A percentile compares a stretch with the other conserved stretches of the same genome.
Evolutionary conservation across 2,329 filamentous ascomycete species (phyloP).

Genomic region (Xylaria sp.): DNA sequence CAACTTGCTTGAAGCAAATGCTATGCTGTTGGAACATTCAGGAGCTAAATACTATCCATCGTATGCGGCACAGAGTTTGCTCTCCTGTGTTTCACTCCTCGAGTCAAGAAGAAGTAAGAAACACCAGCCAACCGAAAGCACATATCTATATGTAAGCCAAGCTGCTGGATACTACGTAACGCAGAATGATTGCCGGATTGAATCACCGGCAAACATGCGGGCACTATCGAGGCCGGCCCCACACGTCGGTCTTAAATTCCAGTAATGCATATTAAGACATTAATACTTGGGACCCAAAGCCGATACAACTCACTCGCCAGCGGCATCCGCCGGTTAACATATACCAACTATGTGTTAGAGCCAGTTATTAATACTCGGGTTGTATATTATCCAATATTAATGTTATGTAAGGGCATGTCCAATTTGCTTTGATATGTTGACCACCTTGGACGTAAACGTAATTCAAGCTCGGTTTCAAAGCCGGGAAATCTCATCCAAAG

Average conservation of each 20-base stretch:
- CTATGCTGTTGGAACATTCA: background rate
- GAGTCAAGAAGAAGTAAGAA: too few relatives aligned
- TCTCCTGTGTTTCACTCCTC: too few relatives aligned
- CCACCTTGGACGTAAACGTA: background rate
- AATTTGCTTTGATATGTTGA: background rate
- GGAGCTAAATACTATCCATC: background rate
- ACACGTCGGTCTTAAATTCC: constrained; percentile 6
- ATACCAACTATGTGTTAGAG: background rate
- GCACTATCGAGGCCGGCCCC: constrained; percentile 18
- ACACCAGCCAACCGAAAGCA: too few relatives aligned
- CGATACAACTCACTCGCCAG: background rate
- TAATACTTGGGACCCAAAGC: background rate
- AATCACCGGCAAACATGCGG: constrained; percentile 27
- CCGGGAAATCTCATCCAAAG: background rate
- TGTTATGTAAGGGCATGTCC: background rate
- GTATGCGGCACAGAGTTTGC: background rate
- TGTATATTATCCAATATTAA: background rate
- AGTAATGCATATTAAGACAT: background rate
- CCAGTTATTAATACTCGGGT: background rate
- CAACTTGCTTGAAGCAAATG: background rate
- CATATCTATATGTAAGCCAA: background rate
- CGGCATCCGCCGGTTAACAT: background rate
- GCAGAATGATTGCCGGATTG: constrained; percentile 11
- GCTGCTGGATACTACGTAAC: background rate
- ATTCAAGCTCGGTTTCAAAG: background rate